A percentile compares a stretch with the other conserved stretches of the same genome.
Evolutionary conservation across 2,329 filamentous ascomycete genomes (phyloP).

Genomic region (Claviceps monticola): DNA sequence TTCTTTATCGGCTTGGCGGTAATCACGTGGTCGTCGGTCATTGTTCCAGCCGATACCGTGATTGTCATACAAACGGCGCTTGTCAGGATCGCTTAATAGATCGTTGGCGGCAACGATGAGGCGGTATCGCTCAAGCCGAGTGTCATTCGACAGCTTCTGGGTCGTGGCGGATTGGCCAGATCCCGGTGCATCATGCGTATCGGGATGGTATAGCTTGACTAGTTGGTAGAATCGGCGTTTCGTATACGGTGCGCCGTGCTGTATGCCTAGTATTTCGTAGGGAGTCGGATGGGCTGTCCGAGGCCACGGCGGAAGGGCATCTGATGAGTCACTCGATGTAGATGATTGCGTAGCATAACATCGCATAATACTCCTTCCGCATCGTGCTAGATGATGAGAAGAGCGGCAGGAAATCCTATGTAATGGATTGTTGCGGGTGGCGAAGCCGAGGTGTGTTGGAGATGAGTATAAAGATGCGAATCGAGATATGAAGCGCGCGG

Average conservation of each 20-base stretch:
- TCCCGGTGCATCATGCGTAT: constrained; percentile 34
- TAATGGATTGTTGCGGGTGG: neutral
- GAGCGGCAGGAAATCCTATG: neutral
- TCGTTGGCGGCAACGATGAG: constrained; percentile 78
- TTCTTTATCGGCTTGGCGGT: constrained; percentile 27
- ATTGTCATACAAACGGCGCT: constrained; percentile 68
- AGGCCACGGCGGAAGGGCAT: constrained; percentile 29
- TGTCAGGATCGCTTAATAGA: constrained; percentile 69
- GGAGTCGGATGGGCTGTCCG: constrained; percentile 50
- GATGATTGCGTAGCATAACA: constrained; percentile 2
- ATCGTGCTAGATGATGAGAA: neutral
- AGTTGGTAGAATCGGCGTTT: constrained; percentile 80
- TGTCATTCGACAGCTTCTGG: constrained; percentile 31
- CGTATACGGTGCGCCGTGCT: constrained; percentile 53
- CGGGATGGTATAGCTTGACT: constrained; percentile 92
- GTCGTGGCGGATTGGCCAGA: neutral
- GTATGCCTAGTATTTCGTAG: constrained; percentile 68
- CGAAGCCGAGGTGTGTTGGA: neutral
- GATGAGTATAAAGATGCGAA: neutral
- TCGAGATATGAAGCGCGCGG: neutral
- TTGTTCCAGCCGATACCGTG: constrained; percentile 69
- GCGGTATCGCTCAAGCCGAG: constrained; percentile 76
- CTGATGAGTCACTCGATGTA: neutral
- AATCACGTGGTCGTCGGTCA: constrained; percentile 37
- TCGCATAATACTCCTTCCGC: neutral